Percentiles rank a stretch among this genome's conserved stretches.
Evolutionary conservation across 768 basidiomycete genomes (phyloP).

Genomic region (Pholiota molesta): DNA sequence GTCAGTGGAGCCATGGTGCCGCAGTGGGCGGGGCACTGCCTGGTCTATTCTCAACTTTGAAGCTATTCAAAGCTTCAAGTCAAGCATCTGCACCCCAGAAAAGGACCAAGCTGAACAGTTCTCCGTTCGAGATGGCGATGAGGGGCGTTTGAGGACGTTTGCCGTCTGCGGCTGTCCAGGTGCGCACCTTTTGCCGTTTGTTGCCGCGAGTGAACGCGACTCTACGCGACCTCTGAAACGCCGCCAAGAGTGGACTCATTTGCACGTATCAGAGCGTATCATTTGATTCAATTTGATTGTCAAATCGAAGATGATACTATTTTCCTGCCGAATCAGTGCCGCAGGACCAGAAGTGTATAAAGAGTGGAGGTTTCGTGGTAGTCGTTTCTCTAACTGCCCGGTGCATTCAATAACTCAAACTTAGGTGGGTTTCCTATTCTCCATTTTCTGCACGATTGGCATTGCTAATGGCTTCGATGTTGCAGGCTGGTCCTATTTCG

Average conservation of each 20-base stretch:
- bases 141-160: too few relatives aligned
- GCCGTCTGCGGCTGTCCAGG: neutral
- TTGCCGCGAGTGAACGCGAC: neutral
- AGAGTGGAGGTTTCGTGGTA: neutral
- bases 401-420: neutral
- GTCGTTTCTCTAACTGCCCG: neutral
- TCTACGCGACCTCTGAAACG: neutral
- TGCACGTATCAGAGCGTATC: neutral
- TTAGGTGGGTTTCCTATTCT: neutral
- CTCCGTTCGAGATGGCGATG: neutral
- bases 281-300: neutral
- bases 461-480: neutral
- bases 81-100: too few relatives aligned
- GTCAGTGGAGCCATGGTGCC: too few relatives aligned
- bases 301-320: neutral
- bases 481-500: constrained; percentile 17
- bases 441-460: neutral
- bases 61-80: too few relatives aligned
- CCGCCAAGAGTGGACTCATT: neutral
- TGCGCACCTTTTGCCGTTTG: neutral
- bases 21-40: neutral
- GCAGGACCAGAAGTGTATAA: neutral
- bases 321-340: too few relatives aligned
- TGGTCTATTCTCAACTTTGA: neutral
- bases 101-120: too few relatives aligned